A percentile compares a stretch with the other conserved stretches of the same genome.
Evolutionary conservation across 1,139 yeast species (phyloP).

Genomic region (Hemisphaericaspora lyxosophila): DNA sequence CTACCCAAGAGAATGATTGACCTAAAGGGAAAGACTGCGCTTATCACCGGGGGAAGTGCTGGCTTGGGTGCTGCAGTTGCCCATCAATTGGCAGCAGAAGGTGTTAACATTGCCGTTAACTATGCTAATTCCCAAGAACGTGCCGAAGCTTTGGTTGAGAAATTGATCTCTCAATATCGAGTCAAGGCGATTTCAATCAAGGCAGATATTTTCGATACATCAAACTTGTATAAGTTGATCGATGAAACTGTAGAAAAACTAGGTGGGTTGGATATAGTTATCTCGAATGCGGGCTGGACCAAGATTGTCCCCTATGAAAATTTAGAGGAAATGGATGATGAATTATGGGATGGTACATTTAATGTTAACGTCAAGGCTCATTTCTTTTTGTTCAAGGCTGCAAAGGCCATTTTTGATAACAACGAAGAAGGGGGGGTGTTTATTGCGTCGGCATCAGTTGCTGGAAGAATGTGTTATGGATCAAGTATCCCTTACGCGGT

Average conservation of each 20-base stretch:
- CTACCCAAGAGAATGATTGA: conserved; percentile 19
- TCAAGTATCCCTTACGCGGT: conserved; percentile 40
- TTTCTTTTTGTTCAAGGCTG: conserved; percentile 32
- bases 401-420: conserved; percentile 27
- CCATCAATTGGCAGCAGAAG: conserved; percentile 18
- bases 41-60: conserved; percentile 23
- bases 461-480: conserved; percentile 34
- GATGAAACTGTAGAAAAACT: conserved; percentile 31
- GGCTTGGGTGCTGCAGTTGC: conserved; percentile 21
- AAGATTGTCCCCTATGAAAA: conserved; percentile 26
- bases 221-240: conserved; percentile 34
- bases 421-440: conserved; percentile 35
- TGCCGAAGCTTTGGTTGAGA: conserved; percentile 22
- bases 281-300: conserved; percentile 45
- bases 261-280: conserved; percentile 41
- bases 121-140: conserved; percentile 22
- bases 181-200: conserved; percentile 28
- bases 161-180: conserved; percentile 18
- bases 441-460: conserved; percentile 35
- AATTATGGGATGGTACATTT: conserved; percentile 31
- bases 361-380: conserved; percentile 28
- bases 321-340: conserved; percentile 28
- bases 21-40: conserved; percentile 18
- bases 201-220: conserved; percentile 43
- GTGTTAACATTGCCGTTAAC: conserved; percentile 22